Base-by-base conservation (phyloP, 495 filamentous ascomycete genomes). In the Talaromyces trachyspermus region DNA sequence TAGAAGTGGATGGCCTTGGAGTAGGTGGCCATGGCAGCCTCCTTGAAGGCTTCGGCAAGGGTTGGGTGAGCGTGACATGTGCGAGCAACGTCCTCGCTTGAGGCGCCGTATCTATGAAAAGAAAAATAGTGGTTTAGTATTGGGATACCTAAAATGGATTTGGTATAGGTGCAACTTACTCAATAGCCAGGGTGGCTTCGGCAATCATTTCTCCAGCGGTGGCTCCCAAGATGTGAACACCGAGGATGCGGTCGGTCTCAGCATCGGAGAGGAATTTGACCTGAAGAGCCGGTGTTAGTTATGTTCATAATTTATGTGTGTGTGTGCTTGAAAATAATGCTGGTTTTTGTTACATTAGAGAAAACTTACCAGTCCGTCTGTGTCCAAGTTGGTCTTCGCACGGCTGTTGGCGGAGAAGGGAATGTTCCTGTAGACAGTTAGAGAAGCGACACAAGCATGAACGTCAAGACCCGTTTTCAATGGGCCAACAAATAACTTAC, bases 191-290 rank as follows among this genome's bases (percentile, higher is more conserved):
- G 32, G 90, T 91, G 46, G 86, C 92, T 75, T 98, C 92, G 14
- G 91, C 92, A 72, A 98, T 95, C 94, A 98, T 95, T 79, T 98
- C 92, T 56, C 92, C 92, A 32, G 92, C 92, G 66, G 88, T 89
- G 60, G 94, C 78, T 38, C 92, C 92, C 57, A 98, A 80, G 69
- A 98, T 97, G 77, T 98, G 92, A 48, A 95, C 82, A 54, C 92
- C 92, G 45, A 98, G 72, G 49, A 98, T 83, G 49, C 92, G 79
- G 71, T 98, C 92, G 40, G 92, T 97, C 78, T 97, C 89, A 50
- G 89, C 89, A 64, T 97, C 92, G 26, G 89, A 81, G 52, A 98
- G 74, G 72, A 98, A 95, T 81, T 98, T 98, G 54, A 98, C 92
- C 44, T 46, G 6, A 9, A 36, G 2, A 17, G 14, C 19, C 14